Evolutionary conservation across 257 asterid species (phyloP).

Genomic region (Anisodus acutangulus): DNA sequence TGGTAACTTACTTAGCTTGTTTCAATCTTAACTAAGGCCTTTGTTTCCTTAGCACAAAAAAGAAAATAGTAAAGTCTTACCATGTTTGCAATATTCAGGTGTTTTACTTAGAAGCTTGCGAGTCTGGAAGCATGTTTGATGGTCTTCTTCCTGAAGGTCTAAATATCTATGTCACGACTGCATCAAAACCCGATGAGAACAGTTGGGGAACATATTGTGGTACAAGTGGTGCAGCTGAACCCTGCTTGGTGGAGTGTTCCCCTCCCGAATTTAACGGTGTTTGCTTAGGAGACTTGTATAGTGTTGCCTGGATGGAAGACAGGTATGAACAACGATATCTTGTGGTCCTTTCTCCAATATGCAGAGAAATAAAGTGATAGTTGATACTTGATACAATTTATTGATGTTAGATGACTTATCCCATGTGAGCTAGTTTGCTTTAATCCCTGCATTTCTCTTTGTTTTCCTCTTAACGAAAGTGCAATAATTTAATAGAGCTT

Average conservation of each 20-base stretch:
- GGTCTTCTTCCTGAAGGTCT: slow-evolving; percentile 84
- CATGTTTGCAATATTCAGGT: slow-evolving; percentile 47
- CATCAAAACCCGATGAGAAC: slow-evolving; percentile 90
- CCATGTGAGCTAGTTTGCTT: too few species aligned
- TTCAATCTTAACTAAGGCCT: neutral
- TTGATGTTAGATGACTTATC: too few species aligned
- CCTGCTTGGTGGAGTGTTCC: slow-evolving; percentile 56
- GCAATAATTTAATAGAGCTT: too few species aligned
- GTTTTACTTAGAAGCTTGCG: slow-evolving; percentile 94
- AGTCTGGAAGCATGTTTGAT: slow-evolving; percentile 94
- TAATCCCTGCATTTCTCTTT: too few species aligned
- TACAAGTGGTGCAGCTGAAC: slow-evolving; percentile 65
- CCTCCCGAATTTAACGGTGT: slow-evolving; percentile 19
- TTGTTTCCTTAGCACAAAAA: too few species aligned
- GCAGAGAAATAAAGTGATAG: neutral
- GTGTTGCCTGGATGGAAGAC: slow-evolving; percentile 99
- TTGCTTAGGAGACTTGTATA: slow-evolving; percentile 75
- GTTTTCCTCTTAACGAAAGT: too few species aligned
- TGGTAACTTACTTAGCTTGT: slow-evolving; percentile 54
- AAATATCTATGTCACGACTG: slow-evolving; percentile 91
- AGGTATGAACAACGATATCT: slow-evolving; percentile 48
- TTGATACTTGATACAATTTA: neutral
- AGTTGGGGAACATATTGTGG: slow-evolving; percentile 99
- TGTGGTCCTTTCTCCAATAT: neutral
- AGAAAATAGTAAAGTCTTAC: too few species aligned